Evolutionary conservation across 169 alveolate genomes (phyloP).

Genomic region (Theileria orientalis): DNA sequence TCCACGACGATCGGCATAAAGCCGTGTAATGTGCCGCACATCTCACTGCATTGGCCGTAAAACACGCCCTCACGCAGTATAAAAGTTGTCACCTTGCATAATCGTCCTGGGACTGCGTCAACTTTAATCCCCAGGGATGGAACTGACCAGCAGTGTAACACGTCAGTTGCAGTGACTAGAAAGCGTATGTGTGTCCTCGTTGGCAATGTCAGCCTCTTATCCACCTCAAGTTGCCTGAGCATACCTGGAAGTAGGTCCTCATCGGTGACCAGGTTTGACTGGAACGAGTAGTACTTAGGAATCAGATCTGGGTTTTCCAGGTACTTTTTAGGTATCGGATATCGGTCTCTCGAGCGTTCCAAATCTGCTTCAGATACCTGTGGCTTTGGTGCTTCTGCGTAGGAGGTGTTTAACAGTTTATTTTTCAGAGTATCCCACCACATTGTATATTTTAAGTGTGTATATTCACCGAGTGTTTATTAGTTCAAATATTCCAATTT

Average conservation of each 20-base stretch:
- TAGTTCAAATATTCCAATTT: no score
- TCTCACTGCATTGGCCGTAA: slow-evolving; percentile 89
- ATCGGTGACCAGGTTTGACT: slow-evolving; percentile 78
- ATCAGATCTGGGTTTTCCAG: slow-evolving; percentile 74
- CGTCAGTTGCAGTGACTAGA: slow-evolving; percentile 84
- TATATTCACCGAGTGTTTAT: no score
- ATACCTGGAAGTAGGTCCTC: slow-evolving; percentile 81
- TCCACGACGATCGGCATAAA: slow-evolving; percentile 91
- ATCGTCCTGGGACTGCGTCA: slow-evolving; percentile 89
- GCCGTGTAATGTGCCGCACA: slow-evolving; percentile 90
- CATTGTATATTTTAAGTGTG: no score
- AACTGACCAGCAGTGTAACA: slow-evolving; percentile 79
- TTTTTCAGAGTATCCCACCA: no score
- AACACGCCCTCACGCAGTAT: slow-evolving; percentile 90
- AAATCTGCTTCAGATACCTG: not conserved
- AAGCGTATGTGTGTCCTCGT: slow-evolving; percentile 87
- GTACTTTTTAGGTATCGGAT: slow-evolving; percentile 74
- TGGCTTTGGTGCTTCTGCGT: not conserved
- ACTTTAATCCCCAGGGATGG: slow-evolving; percentile 88
- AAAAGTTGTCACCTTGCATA: slow-evolving; percentile 81
- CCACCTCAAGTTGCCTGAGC: slow-evolving; percentile 86
- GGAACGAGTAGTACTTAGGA: slow-evolving; percentile 77
- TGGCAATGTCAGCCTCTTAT: slow-evolving; percentile 83
- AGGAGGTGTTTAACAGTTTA: no score
- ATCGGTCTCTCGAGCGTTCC: slow-evolving; percentile 54